Percentiles rank a stretch among this genome's conserved stretches.
Evolutionary conservation across 2,329 filamentous ascomycete species (phyloP).

Genomic region (Monilinia laxa): DNA sequence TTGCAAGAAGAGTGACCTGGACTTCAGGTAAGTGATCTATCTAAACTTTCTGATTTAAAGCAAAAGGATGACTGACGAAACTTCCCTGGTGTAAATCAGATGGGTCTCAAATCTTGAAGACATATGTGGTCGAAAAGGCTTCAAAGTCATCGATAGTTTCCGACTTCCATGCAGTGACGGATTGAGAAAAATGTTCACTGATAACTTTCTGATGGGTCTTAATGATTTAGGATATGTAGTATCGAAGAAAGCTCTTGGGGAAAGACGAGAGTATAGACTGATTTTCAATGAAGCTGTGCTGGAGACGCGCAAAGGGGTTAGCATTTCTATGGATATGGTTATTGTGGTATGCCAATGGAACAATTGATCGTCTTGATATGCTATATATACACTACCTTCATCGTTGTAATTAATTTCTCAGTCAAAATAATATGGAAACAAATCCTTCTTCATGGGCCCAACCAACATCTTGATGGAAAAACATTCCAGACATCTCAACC

Average conservation of each 20-base stretch:
- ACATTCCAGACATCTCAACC: too few relatives aligned
- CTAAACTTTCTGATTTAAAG: background rate
- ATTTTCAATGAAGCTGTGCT: background rate
- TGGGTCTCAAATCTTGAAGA: background rate
- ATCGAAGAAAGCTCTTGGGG: background rate
- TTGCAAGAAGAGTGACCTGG: background rate
- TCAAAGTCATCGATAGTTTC: background rate
- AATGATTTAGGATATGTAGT: background rate
- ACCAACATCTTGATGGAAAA: too few relatives aligned
- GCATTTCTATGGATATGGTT: background rate
- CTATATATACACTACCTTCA: too few relatives aligned
- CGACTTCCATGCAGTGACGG: background rate
- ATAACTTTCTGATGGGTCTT: background rate
- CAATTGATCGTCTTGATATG: too few relatives aligned
- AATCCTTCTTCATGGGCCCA: too few relatives aligned
- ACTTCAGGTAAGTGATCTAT: background rate
- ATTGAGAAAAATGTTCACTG: background rate
- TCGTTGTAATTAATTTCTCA: too few relatives aligned
- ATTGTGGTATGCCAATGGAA: background rate
- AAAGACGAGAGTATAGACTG: background rate
- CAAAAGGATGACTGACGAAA: background rate
- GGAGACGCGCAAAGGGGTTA: background rate
- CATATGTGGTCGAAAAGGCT: background rate
- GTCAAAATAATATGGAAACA: too few relatives aligned
- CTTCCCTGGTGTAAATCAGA: background rate